Evolutionary conservation across 2,329 filamentous ascomycete species (phyloP), one percentile per base, ranked within the genome.

Genomic region (Colletotrichum sp.): DNA sequence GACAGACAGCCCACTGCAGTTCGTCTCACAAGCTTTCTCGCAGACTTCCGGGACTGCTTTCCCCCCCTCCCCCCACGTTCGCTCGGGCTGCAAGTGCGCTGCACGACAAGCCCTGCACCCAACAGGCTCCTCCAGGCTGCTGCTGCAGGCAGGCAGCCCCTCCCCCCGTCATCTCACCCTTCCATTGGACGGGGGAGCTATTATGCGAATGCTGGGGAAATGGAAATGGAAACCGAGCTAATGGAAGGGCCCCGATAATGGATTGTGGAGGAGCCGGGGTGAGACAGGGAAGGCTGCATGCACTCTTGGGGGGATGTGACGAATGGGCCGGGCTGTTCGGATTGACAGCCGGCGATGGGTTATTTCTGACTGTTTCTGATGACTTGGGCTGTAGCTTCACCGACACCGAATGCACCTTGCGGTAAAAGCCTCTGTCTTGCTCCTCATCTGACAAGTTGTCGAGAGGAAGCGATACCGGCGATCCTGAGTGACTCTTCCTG

Each of bases 131-230:
- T 52, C n/a, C 44, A 52, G 44, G 6, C n/a, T 52, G 44, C 44
- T 21, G 44, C 44, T 68, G 73, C 70, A 73, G 70, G 70, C 39
- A 36, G 63, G 12, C 39, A 55, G 32, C 28, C 59, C 60, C 39
- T n/a, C 12, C 39, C 64, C 9, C 63, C 24, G 32, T 21, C 36
- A n/a, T 24, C 62, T 28, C 16, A 4, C 30, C 57, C 69, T 52
- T 49, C 59, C 59, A 76, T 76, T 76, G 70, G 73, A 68, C 24
- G 44, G 36, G 71, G 16, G 44, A 44, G 32, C 32, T 66, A 73
- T 76, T 76, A 76, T 76, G 73, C 64, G 64, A 76, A 76, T 73
- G 73, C 64, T 76, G 70, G 73, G 73, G 73, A 76, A 76, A 76
- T 76, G n/a, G 64, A 73, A 76, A 73, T 76, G 63, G 64, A 60